Evolutionary conservation across 768 basidiomycete species (phyloP).

Genomic region (Russula ochroleuca): DNA sequence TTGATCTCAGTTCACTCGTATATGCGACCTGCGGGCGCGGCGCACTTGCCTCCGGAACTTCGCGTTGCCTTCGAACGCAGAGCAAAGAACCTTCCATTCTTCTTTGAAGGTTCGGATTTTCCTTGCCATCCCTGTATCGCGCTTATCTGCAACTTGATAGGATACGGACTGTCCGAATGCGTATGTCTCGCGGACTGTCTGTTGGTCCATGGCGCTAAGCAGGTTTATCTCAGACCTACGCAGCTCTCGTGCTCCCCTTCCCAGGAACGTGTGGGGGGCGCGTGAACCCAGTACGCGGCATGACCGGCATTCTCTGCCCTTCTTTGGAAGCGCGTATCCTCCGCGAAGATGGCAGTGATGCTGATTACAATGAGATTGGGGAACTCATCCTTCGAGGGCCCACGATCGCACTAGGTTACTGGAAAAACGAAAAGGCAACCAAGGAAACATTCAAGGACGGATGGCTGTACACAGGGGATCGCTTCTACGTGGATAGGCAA

Average conservation of each 20-base stretch:
- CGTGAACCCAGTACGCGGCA: slow-evolving; percentile 36
- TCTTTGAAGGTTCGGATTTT: slow-evolving; percentile 10
- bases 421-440: slow-evolving; percentile 65
- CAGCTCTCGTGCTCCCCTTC: slow-evolving; percentile 5
- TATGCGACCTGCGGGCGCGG: slow-evolving; percentile 3
- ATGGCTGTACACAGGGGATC: slow-evolving; percentile 75
- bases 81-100: background rate
- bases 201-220: background rate
- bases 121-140: background rate
- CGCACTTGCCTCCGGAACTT: slow-evolving; percentile 15
- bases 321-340: slow-evolving; percentile 60
- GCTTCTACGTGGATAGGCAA: slow-evolving; percentile 55
- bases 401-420: slow-evolving; percentile 64
- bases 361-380: slow-evolving; percentile 53
- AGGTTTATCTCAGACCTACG: slow-evolving; percentile 18
- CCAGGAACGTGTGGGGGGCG: slow-evolving; percentile 18
- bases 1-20: slow-evolving; percentile 11
- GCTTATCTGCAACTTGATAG: slow-evolving; percentile 1
- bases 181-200: slow-evolving; percentile 8
- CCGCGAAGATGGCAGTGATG: slow-evolving; percentile 54
- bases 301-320: slow-evolving; percentile 56
- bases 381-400: slow-evolving; percentile 58
- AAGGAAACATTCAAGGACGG: slow-evolving; percentile 60
- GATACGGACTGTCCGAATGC: slow-evolving; percentile 23
- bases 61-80: slow-evolving; percentile 6